phyloP scores from a whole-genome alignment of 2,329 filamentous ascomycete species.

The Trichoderma brevicompactum region DNA sequence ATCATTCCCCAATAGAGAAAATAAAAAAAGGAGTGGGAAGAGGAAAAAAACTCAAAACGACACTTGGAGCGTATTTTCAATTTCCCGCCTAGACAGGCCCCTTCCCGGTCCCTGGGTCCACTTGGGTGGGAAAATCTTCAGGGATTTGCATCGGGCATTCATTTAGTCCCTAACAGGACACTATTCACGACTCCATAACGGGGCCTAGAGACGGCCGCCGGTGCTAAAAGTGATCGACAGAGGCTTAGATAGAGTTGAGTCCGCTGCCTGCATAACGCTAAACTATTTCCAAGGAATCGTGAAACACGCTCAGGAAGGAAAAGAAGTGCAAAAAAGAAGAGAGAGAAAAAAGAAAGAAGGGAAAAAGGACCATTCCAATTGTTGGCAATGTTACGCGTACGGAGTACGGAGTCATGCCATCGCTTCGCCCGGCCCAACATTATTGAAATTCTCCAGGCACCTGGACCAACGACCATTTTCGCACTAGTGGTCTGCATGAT shows the following conservation, averaged over 20 bases:
- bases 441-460: not conserved
- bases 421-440: not conserved
- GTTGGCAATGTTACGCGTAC: not conserved
- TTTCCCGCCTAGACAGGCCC: not conserved
- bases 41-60: not conserved
- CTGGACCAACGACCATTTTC: too few species aligned
- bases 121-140: too few species aligned
- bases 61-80: not conserved
- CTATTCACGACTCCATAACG: constrained; percentile 2
- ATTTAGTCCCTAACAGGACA: not conserved
- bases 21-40: not conserved
- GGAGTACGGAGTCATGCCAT: not conserved
- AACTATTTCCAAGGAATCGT: not conserved
- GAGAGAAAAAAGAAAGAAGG: not conserved
- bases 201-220: not conserved
- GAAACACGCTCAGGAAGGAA: not conserved
- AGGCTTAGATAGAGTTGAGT: constrained; percentile 13
- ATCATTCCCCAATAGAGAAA: not conserved
- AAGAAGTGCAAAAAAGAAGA: not conserved
- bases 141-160: too few species aligned
- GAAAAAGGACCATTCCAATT: not conserved
- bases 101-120: not conserved
- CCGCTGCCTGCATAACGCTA: not conserved
- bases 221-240: constrained; percentile 11
- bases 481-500: not conserved